Conservation (phyloP, 768 basidiomycete genomes). For the Leccinum pellstonianum region DNA sequence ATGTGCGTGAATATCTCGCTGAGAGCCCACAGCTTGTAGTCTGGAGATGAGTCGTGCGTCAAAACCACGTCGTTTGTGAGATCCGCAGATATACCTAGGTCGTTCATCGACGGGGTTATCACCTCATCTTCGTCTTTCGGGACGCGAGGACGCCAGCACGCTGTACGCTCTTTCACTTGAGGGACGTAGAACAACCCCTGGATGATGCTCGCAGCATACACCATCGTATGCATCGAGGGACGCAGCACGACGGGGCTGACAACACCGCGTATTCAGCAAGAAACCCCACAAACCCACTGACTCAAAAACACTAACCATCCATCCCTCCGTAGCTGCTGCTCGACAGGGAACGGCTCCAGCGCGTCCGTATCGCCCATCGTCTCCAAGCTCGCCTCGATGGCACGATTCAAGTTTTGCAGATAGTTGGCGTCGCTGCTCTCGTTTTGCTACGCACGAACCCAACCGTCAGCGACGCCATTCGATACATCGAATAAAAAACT, state of each 20-base stretch:
- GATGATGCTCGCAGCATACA: constrained; percentile 59
- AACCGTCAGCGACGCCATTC: background rate
- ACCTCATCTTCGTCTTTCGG: constrained; percentile 18
- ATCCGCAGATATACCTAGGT: constrained; percentile 36
- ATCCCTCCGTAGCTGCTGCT: constrained; percentile 53
- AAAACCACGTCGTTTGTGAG: background rate
- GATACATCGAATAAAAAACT: constrained; percentile 2
- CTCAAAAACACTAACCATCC: constrained; percentile 46
- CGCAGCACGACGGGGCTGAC: constrained; percentile 71
- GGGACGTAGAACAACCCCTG: constrained; percentile 63
- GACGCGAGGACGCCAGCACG: constrained; percentile 36
- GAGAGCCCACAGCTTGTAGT: constrained; percentile 51
- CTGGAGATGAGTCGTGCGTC: constrained; percentile 30
- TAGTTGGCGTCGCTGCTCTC: constrained; percentile 45
- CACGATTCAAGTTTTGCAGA: constrained; percentile 63
- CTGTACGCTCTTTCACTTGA: constrained; percentile 54
- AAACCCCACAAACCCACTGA: background rate
- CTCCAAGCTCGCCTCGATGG: constrained; percentile 69
- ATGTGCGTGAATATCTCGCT: constrained; percentile 69
- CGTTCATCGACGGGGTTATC: constrained; percentile 29
- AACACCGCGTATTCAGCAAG: constrained; percentile 3
- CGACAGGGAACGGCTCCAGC: constrained; percentile 49
- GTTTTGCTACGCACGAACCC: constrained; percentile 25
- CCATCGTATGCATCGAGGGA: constrained; percentile 47
- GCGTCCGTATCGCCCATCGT: constrained; percentile 48